Conservation (phyloP, 805 yeast species). For the Kluyveromyces dobzhanskii region DNA sequence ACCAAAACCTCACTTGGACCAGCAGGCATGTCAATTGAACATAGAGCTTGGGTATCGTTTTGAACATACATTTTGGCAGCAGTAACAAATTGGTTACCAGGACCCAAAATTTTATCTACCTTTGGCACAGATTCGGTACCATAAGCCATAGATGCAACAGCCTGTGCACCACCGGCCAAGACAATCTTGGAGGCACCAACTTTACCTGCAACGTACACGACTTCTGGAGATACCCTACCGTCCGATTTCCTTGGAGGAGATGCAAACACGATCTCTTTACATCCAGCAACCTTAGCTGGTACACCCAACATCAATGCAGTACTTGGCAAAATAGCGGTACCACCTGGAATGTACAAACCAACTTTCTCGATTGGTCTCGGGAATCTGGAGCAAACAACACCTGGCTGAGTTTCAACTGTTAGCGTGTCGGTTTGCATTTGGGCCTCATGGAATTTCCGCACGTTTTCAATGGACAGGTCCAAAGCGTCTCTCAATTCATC, state of each 20-base stretch:
- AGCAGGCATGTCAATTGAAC: conserved; percentile 99
- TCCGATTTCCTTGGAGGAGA: conserved; percentile 86
- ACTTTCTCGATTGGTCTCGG: conserved; percentile 92
- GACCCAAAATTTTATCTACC: conserved; percentile 95
- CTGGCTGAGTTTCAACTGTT: conserved; percentile 86
- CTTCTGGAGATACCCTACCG: conserved; percentile 93
- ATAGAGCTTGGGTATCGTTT: conserved; percentile 89
- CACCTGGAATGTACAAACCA: conserved; percentile 97
- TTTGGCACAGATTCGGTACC: conserved; percentile 91
- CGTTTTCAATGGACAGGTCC: conserved; percentile 83
- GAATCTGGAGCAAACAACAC: conserved; percentile 89
- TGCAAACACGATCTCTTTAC: conserved; percentile 84
- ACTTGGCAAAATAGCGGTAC: conserved; percentile 96
- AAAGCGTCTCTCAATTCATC: conserved; percentile 75
- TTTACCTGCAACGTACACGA: conserved; percentile 93
- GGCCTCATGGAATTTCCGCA: conserved; percentile 87
- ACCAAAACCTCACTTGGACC: conserved; percentile 98
- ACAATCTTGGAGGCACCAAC: conserved; percentile 87
- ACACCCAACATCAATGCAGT: conserved; percentile 98
- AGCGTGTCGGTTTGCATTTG: conserved; percentile 70
- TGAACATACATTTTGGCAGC: conserved; percentile 98
- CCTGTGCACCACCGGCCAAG: conserved; percentile 99
- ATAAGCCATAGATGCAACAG: conserved; percentile 97
- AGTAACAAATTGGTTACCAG: conserved; percentile 98
- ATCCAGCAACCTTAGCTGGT: conserved; percentile 97